Base-by-base conservation (phyloP, 2,329 filamentous ascomycete genomes). In the Leptographium flavum region DNA sequence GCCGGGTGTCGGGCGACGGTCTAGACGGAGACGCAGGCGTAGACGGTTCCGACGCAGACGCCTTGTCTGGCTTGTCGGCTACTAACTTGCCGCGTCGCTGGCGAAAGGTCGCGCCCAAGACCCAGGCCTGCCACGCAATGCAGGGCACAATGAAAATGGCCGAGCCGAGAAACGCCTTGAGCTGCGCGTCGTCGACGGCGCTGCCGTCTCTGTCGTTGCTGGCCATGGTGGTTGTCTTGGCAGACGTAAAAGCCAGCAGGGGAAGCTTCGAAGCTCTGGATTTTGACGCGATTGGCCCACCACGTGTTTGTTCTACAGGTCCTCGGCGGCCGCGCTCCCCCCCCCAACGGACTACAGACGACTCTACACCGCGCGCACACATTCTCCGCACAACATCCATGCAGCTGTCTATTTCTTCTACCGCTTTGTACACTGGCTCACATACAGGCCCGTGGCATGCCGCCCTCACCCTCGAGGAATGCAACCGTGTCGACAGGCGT, bases 121-220 rank as follows among this genome's bases (percentile, higher is more conserved):
- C 48, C 45, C 45, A 52, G 6, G 48, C 49, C 42, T 49, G 51
- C 46, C 47, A 53, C 2, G 44, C 43, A 10, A 52, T 47, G 23
- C 47, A 48, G 22, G 53, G 41, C 31, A 56, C 27, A 22, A 55
- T 50, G 23, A 53, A 45, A 19, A 52, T 19, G 28, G 52, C 25
- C 17, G 52, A 52, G 4, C 40, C 47, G 14, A 53, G 27, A 5
- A 52, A 52, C n/a, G 45, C 39, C 31, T 45, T 47, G 31, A 50
- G 46, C 33, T 36, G 41, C 28, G 39, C 31, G n/a, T 47, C 36
- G 23, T 43, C 32, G 19, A 30, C 46, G 37, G 45, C 31, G 10
- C 22, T 11, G 25, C 37, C 28, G 40, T 43, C 49, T 13, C 27
- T 30, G 22, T 31, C 35, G 15, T 35, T 9, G 25, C 44, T 38